These are phyloP conservation scores for Tricholoma saponaceum DNA, from an alignment of 768 basidiomycete genomes.

Conservation along the genomic window DNA sequence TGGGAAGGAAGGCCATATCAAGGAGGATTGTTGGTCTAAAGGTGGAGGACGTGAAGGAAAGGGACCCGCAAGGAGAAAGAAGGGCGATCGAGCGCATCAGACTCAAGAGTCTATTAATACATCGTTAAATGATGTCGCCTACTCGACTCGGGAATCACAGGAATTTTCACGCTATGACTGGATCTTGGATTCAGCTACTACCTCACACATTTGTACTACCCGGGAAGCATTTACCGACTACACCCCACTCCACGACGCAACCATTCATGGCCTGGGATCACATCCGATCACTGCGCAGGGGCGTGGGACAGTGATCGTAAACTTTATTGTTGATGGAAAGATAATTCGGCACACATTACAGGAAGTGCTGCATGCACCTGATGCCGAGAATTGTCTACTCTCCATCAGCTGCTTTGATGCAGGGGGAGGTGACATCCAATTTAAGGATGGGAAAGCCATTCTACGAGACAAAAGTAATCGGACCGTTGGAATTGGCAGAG, in stretches of 20 bases:
- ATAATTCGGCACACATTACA: constrained; percentile 10
- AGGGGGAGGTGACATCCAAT: too few relatives aligned
- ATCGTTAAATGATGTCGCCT: constrained; percentile 3
- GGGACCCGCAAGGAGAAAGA: neutral
- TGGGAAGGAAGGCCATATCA: too few relatives aligned
- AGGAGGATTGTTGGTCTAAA: too few relatives aligned
- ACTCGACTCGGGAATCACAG: neutral
- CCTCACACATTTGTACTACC: constrained; percentile 20
- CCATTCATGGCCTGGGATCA: constrained; percentile 13
- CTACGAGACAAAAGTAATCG: neutral
- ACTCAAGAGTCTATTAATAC: constrained; percentile 1
- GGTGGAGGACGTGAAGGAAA: too few relatives aligned
- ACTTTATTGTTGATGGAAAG: constrained; percentile 14
- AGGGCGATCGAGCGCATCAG: neutral
- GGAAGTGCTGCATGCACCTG: constrained; percentile 16
- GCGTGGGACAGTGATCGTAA: constrained; percentile 14
- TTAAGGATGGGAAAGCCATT: neutral
- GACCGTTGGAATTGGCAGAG: neutral
- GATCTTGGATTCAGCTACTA: constrained; percentile 21
- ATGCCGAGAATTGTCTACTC: constrained; percentile 18
- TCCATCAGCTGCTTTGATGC: constrained; percentile 16
- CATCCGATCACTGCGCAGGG: constrained; percentile 8
- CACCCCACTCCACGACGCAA: constrained; percentile 8
- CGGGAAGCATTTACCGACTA: constrained; percentile 18
- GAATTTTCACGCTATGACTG: constrained; percentile 17